Evolutionary conservation across 768 basidiomycete genomes (phyloP).

Genomic region (Sporobolomyces roseus): DNA sequence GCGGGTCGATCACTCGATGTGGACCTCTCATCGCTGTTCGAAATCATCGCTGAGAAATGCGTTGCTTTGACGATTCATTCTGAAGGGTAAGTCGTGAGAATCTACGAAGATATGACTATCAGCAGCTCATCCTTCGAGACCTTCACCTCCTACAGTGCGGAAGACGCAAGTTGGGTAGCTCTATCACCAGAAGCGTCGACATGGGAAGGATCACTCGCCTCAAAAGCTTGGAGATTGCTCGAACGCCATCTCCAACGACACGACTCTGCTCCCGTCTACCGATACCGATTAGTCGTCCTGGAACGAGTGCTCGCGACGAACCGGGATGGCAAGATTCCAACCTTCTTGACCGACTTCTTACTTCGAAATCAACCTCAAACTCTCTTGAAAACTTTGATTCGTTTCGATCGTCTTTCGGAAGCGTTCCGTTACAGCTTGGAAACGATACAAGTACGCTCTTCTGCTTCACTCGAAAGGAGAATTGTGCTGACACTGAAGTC

Average conservation of each 20-base stretch:
- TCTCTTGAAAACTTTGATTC: conserved; percentile 71
- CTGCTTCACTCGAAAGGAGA: neutral
- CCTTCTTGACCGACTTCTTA: conserved; percentile 75
- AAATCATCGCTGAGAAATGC: conserved; percentile 70
- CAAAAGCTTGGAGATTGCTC: conserved; percentile 83
- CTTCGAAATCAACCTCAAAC: conserved; percentile 66
- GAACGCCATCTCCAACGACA: conserved; percentile 72
- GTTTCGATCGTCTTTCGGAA: conserved; percentile 71
- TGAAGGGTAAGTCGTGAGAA: conserved; percentile 47
- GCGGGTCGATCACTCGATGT: conserved; percentile 70
- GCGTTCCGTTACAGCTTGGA: conserved; percentile 55
- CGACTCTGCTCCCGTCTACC: conserved; percentile 67
- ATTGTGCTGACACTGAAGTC: neutral
- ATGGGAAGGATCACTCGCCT: conserved; percentile 75
- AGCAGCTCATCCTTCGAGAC: no score
- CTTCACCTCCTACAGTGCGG: conserved; percentile 54
- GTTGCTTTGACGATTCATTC: conserved; percentile 58
- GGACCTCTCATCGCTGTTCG: conserved; percentile 84
- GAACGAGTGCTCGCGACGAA: conserved; percentile 72
- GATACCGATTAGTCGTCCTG: conserved; percentile 70
- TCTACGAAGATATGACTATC: conserved; percentile 6
- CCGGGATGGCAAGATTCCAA: conserved; percentile 60
- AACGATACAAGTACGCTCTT: conserved; percentile 55
- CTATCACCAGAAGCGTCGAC: conserved; percentile 67
- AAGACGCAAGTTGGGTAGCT: conserved; percentile 75